Evolutionary conservation across 2,329 filamentous ascomycete species (phyloP), one percentile per base, ranked within the genome.

Genomic region (Hymenoscyphus albidus): DNA sequence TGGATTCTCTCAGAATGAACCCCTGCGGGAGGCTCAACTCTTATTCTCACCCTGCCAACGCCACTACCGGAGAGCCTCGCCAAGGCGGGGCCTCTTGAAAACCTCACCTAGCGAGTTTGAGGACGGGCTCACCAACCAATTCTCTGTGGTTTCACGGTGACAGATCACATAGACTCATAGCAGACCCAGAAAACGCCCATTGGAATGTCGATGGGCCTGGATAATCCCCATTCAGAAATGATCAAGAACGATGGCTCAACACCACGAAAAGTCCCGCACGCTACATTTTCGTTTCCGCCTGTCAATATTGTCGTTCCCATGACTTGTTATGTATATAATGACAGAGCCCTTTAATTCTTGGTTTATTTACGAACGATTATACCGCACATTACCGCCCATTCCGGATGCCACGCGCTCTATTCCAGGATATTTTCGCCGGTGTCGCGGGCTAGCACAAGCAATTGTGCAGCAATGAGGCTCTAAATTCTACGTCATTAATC

Each of bases 51-150:
- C 61, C 18, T 32, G 54, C 51, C 31, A 38, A 57, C 22, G 42
- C 32, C 44, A 51, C 44, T 27, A 10, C 44, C 44, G 9, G 14
- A 51, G 44, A 51, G 61, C 61, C 18, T 38, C 38, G 61, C 61
- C 39, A 62, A 58, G 61, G 58, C 61, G 61, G 61, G 38, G 38
- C n/a, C 27, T 58, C 35, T 42, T 27, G 27, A 39, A 54, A 13
- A 62, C 39, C 5, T 35, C 18, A 40, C 61, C 51, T 62, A 62
- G 61, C 54, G 61, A 62, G 61, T 62, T 38, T 56, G 18, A 32
- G 54, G 54, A 40, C 22, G 12, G 12, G n/a, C 38, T 57, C 31
- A 62, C 57, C 22, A 58, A 58, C 61, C 44, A 51, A 51, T 51
- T 51, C 7, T 51, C n/a, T 51, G 16, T 48, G 44, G 44, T 51